A percentile compares a stretch with the other conserved stretches of the same genome.
These are phyloP conservation scores for Nitzschia sp. DNA, from an alignment of 108 stramenopile genomes.

Conservation along the genomic window DNA sequence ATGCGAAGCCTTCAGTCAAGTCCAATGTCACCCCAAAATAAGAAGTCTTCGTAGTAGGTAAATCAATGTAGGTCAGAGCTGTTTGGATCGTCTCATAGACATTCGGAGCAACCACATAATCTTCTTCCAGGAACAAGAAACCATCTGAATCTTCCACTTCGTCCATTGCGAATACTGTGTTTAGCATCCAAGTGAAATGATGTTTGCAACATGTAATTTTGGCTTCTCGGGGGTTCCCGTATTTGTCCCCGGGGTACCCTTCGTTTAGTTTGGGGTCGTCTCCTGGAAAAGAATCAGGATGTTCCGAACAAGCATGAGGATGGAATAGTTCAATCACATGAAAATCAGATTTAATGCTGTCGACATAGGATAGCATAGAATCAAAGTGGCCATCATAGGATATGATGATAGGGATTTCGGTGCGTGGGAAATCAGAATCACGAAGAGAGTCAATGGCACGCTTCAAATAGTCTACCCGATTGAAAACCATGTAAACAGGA, in stretches of 20 bases:
- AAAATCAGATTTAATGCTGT: conserved; percentile 46
- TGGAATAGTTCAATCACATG: conserved; percentile 47
- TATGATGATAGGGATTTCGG: conserved; percentile 44
- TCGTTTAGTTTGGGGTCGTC: conserved; percentile 45
- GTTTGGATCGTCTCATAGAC: conserved; percentile 44
- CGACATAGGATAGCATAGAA: conserved; percentile 44
- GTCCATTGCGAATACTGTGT: conserved; percentile 33
- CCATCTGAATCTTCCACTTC: conserved; percentile 18
- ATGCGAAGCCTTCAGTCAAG: conserved; percentile 30
- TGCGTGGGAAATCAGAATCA: conserved; percentile 46
- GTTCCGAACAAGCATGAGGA: conserved; percentile 57
- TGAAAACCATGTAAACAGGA: conserved; percentile 60
- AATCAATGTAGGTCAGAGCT: conserved; percentile 27
- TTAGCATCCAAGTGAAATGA: conserved; percentile 66
- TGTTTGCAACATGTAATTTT: conserved; percentile 58
- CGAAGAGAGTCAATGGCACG: conserved; percentile 43
- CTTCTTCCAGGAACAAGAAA: conserved; percentile 66
- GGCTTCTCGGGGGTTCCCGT: conserved; percentile 44
- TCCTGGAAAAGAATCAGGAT: conserved; percentile 54
- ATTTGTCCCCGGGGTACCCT: conserved; percentile 42
- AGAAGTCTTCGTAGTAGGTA: not conserved
- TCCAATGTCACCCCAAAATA: conserved; percentile 54
- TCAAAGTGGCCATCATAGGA: conserved; percentile 56
- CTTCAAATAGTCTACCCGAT: conserved; percentile 54
- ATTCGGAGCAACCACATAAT: conserved; percentile 55